phyloP scores from a whole-genome alignment of 305 asterid genomes.

The Fraxinus sp. region DNA sequence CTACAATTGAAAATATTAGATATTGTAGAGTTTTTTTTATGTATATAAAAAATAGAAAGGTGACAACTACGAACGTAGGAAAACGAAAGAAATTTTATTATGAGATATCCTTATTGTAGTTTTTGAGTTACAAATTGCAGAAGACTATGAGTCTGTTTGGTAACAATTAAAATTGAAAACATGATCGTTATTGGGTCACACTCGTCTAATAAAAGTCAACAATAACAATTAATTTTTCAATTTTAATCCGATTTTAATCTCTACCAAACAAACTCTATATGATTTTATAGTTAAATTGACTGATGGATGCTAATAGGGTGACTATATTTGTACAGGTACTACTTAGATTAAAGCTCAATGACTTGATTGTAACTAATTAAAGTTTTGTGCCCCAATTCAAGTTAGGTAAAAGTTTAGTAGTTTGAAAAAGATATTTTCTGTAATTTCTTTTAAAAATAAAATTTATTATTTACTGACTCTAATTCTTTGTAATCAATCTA shows the following conservation, averaged over 20 bases:
- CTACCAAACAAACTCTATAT: too few relatives aligned
- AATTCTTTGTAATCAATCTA: not conserved
- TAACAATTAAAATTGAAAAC: too few relatives aligned
- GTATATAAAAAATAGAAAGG: not conserved
- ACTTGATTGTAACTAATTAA: not conserved
- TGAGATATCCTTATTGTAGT: not conserved
- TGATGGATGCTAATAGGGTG: too few relatives aligned
- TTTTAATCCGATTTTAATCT: too few relatives aligned
- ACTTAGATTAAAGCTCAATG: not conserved
- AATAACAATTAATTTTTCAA: too few relatives aligned
- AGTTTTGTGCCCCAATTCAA: not conserved
- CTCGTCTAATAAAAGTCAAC: too few relatives aligned
- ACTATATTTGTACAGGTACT: too few relatives aligned
- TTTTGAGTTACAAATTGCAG: not conserved
- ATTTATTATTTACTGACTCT: too few relatives aligned
- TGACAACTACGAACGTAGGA: not conserved
- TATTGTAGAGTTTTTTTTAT: not conserved
- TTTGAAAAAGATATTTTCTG: not conserved
- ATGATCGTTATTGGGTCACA: too few relatives aligned
- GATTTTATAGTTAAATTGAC: too few relatives aligned
- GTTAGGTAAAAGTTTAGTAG: not conserved
- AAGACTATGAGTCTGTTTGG: not conserved
- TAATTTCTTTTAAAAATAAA: too few relatives aligned
- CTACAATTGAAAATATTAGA: not conserved
- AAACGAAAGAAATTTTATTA: not conserved